Evolutionary conservation across 140 eudicot genomes (phyloP).

Genomic region (Erigeron philadelphicus): DNA sequence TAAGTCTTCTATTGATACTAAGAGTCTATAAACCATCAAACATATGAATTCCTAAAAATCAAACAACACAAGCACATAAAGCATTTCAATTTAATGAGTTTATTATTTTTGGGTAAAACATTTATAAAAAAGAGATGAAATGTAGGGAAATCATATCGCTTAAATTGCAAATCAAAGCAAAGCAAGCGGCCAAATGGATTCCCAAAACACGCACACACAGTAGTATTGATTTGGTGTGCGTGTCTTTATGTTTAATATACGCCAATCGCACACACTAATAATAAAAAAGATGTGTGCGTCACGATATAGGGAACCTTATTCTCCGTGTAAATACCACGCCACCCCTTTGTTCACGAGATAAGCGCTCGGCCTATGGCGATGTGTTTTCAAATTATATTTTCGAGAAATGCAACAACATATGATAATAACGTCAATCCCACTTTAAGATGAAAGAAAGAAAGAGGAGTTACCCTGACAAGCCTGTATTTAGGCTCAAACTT

Average conservation of each 20-base stretch:
- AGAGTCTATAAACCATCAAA: too few species aligned
- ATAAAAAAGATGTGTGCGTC: slow-evolving; percentile 31
- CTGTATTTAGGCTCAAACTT: slow-evolving; percentile 78
- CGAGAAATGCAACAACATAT: too few species aligned
- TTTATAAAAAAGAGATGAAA: slow-evolving; percentile 1
- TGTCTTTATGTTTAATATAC: slow-evolving; percentile 32
- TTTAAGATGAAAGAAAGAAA: neutral
- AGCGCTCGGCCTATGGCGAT: slow-evolving; percentile 80
- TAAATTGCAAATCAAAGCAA: slow-evolving; percentile 41
- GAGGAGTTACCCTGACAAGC: slow-evolving; percentile 59
- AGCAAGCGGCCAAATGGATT: slow-evolving; percentile 43
- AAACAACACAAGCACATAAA: too few species aligned
- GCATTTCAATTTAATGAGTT: too few species aligned
- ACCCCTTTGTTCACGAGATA: slow-evolving; percentile 60
- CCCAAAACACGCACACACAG: slow-evolving; percentile 40
- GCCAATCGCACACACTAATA: slow-evolving; percentile 42
- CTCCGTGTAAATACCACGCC: slow-evolving; percentile 82
- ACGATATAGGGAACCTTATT: slow-evolving; percentile 40
- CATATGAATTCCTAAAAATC: too few species aligned
- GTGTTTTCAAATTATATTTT: too few species aligned
- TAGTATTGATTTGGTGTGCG: slow-evolving; percentile 23
- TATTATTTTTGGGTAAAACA: too few species aligned
- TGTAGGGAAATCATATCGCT: slow-evolving; percentile 46
- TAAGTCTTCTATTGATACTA: neutral
- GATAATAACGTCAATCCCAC: neutral